These are phyloP conservation scores for Strobilomyces confusus DNA, from an alignment of 768 basidiomycete genomes.

Conservation along the genomic window DNA sequence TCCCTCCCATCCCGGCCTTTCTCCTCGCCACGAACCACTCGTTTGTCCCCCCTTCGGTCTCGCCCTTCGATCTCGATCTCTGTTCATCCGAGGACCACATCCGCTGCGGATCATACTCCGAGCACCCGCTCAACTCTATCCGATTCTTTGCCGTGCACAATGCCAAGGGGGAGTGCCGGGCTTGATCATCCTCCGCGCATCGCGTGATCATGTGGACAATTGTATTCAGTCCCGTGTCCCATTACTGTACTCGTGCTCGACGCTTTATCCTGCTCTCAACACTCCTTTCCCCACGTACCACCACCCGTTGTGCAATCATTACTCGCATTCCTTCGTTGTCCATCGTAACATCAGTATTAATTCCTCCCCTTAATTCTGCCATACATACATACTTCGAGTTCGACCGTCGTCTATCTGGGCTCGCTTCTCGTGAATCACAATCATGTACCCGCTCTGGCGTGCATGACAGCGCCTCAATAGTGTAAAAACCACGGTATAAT, in stretches of 20 bases:
- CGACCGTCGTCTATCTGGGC: not conserved
- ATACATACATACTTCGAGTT: slow-evolving; percentile 1
- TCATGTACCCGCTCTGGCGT: not conserved
- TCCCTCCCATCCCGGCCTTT: slow-evolving; percentile 42
- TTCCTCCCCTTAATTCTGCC: slow-evolving; percentile 1
- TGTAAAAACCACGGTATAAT: not conserved
- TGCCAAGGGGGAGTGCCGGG: slow-evolving; percentile 16
- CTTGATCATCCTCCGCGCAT: slow-evolving; percentile 6
- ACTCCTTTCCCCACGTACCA: not conserved
- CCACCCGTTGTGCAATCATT: slow-evolving; percentile 8
- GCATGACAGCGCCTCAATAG: not conserved
- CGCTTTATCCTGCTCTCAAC: not conserved
- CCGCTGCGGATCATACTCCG: slow-evolving; percentile 3
- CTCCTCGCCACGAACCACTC: slow-evolving; percentile 34
- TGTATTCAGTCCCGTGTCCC: slow-evolving; percentile 9
- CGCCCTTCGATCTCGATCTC: slow-evolving; percentile 6
- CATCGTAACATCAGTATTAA: not conserved
- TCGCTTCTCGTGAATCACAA: not conserved
- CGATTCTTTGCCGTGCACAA: slow-evolving; percentile 47
- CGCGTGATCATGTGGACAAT: no score
- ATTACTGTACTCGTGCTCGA: slow-evolving; percentile 10
- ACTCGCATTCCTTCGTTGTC: slow-evolving; percentile 10
- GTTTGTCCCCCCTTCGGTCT: slow-evolving; percentile 21
- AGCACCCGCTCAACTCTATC: slow-evolving; percentile 44
- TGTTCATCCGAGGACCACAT: not conserved